Percentiles rank a stretch among this genome's conserved stretches.
Evolutionary conservation across 202 grass and related monocot genomes (phyloP).

Genomic region (Schoenoplectus tabernaemontani): DNA sequence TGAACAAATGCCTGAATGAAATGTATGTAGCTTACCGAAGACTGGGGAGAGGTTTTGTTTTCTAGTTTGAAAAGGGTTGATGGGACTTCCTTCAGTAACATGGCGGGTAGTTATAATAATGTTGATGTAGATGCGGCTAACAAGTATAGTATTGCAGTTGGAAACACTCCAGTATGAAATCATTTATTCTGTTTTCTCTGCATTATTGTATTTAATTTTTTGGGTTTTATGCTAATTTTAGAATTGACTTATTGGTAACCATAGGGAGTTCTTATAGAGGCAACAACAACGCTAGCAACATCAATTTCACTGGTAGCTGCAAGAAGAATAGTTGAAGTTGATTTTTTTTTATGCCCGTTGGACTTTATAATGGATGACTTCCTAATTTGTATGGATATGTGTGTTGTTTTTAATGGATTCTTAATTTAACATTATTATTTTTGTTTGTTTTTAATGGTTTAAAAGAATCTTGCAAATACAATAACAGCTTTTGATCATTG

Average conservation of each 20-base stretch:
- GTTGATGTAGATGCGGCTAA: conserved; percentile 63
- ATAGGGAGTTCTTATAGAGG: conserved; percentile 78
- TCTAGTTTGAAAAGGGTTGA: conserved; percentile 69
- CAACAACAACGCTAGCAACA: conserved; percentile 65
- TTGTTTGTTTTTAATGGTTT: background rate
- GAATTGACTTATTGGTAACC: background rate
- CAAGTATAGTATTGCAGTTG: conserved; percentile 61
- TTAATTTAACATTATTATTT: background rate
- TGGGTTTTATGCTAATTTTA: background rate
- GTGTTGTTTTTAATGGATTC: background rate
- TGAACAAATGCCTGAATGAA: conserved; percentile 22
- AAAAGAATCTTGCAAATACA: background rate
- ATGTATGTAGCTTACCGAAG: conserved; percentile 62
- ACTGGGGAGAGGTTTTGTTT: conserved; percentile 83
- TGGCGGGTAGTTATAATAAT: conserved; percentile 95
- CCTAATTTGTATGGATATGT: conserved; percentile 52
- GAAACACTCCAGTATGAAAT: conserved; percentile 61
- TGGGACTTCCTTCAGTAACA: conserved; percentile 86
- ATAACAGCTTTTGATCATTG: background rate
- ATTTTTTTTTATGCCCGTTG: conserved; percentile 83
- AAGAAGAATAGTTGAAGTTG: conserved; percentile 74
- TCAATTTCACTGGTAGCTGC: conserved; percentile 60
- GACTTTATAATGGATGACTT: conserved; percentile 88
- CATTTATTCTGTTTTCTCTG: background rate
- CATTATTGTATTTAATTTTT: background rate